Percentiles rank a stretch among this genome's conserved stretches.
Evolutionary conservation across 2,329 filamentous ascomycete species (phyloP).

Genomic region (Sclerotinia minor): DNA sequence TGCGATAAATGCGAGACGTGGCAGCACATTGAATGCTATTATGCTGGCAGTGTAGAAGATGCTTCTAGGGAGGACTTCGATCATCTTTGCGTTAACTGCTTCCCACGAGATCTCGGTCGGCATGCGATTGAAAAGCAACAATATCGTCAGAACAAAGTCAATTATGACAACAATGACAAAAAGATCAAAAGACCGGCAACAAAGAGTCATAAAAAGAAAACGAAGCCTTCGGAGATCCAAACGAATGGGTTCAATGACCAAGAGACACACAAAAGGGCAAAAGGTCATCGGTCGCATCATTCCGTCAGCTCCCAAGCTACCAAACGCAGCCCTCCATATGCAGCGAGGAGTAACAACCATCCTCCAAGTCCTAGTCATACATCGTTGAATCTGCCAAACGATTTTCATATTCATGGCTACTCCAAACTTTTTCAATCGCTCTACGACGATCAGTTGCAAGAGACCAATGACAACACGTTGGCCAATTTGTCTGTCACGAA

Average conservation of each 20-base stretch:
- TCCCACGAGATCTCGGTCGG: constrained; percentile 68
- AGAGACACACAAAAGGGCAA: constrained; percentile 69
- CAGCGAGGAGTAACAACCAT: constrained; percentile 58
- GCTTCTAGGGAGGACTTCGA: constrained; percentile 69
- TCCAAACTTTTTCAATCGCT: constrained; percentile 74
- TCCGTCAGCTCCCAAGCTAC: constrained; percentile 68
- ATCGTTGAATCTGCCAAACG: constrained; percentile 63
- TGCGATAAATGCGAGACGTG: constrained; percentile 96
- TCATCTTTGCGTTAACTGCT: constrained; percentile 88
- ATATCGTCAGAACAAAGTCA: constrained; percentile 57
- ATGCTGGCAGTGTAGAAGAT: constrained; percentile 70
- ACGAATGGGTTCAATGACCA: constrained; percentile 66
- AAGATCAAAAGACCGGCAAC: constrained; percentile 72
- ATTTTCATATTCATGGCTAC: constrained; percentile 67
- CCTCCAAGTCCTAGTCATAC: constrained; percentile 76
- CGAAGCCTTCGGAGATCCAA: constrained; percentile 67
- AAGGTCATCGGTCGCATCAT: constrained; percentile 77
- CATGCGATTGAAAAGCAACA: constrained; percentile 73
- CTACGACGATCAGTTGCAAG: constrained; percentile 62
- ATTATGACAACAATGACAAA: constrained; percentile 57
- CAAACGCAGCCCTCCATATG: constrained; percentile 64
- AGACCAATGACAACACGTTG: constrained; percentile 73
- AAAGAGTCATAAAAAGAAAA: constrained; percentile 87
- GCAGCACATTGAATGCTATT: constrained; percentile 98
- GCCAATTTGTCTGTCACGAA: constrained; percentile 74